These are phyloP conservation scores for Letharia lupina DNA, from an alignment of 495 filamentous ascomycete genomes.

Conservation along the genomic window DNA sequence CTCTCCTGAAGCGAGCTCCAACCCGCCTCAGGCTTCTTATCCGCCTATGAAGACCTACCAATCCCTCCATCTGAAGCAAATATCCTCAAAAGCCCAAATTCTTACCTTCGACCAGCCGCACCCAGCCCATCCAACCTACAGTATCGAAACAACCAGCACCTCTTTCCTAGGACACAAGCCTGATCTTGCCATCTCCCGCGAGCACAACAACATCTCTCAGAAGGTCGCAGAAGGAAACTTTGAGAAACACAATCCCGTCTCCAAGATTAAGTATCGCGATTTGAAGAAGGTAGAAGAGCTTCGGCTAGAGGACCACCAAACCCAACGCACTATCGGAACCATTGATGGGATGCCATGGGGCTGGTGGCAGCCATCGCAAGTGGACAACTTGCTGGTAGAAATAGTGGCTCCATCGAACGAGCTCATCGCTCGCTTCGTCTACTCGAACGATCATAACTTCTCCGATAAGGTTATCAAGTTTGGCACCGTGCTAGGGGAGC, in stretches of 20 bases:
- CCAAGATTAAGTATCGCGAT: constrained; percentile 4
- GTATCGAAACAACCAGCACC: background rate
- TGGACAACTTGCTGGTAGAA: background rate
- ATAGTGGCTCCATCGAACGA: constrained; percentile 2
- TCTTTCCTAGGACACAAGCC: background rate
- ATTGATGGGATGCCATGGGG: background rate
- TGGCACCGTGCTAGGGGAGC: constrained; percentile 1
- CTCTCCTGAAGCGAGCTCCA: background rate
- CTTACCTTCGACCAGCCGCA: background rate
- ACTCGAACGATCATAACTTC: constrained; percentile 1
- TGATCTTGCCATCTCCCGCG: background rate
- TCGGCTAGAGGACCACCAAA: background rate
- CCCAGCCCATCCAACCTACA: constrained; percentile 1
- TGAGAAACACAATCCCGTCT: background rate
- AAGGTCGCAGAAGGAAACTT: constrained; percentile 4
- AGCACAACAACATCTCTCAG: constrained; percentile 1
- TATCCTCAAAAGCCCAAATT: background rate
- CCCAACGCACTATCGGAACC: background rate
- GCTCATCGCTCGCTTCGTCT: constrained; percentile 8
- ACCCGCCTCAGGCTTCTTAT: background rate
- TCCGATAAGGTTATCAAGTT: background rate
- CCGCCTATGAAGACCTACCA: background rate
- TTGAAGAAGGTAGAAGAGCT: constrained; percentile 3
- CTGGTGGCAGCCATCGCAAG: constrained; percentile 7
- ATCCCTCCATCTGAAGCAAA: background rate